phyloP scores from a whole-genome alignment of 352 stramenopile genomes.

The Aphanomyces astaci region DNA sequence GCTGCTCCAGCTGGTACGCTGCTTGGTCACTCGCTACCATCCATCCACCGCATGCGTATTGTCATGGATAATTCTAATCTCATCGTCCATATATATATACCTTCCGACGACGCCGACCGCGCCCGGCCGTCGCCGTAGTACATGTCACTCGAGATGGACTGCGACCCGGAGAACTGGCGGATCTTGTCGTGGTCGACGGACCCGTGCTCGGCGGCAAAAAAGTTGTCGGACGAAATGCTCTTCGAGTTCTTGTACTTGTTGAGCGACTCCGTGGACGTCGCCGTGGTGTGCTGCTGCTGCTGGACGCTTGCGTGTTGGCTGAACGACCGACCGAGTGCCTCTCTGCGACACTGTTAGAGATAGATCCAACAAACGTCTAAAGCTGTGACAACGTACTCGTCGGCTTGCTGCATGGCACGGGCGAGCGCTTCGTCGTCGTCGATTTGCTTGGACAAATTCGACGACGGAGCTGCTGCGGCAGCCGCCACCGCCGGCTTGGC shows the following conservation, averaged over 20 bases:
- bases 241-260: slow-evolving; percentile 91
- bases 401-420: slow-evolving; percentile 64
- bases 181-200: slow-evolving; percentile 55
- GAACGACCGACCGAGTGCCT: background rate
- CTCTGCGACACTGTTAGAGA: background rate
- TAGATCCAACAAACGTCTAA: background rate
- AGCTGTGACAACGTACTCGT: slow-evolving; percentile 42
- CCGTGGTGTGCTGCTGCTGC: slow-evolving; percentile 27
- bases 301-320: slow-evolving; percentile 24
- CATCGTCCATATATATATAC: too few species aligned
- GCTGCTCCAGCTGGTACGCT: slow-evolving; percentile 74
- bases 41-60: too few species aligned
- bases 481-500: slow-evolving; percentile 39
- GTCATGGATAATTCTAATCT: too few species aligned
- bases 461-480: slow-evolving; percentile 24
- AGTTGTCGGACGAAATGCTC: slow-evolving; percentile 86
- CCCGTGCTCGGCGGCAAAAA: slow-evolving; percentile 64
- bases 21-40: slow-evolving; percentile 47
- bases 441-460: slow-evolving; percentile 68
- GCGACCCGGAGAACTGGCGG: slow-evolving; percentile 64
- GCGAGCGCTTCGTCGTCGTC: slow-evolving; percentile 81
- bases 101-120: slow-evolving; percentile 52
- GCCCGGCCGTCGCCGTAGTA: slow-evolving; percentile 64
- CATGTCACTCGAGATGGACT: slow-evolving; percentile 82
- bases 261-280: slow-evolving; percentile 43